Percentiles rank a stretch among this genome's conserved stretches.
phyloP scores from a whole-genome alignment of 257 asterid genomes.

The Haberlea rhodopensis region DNA sequence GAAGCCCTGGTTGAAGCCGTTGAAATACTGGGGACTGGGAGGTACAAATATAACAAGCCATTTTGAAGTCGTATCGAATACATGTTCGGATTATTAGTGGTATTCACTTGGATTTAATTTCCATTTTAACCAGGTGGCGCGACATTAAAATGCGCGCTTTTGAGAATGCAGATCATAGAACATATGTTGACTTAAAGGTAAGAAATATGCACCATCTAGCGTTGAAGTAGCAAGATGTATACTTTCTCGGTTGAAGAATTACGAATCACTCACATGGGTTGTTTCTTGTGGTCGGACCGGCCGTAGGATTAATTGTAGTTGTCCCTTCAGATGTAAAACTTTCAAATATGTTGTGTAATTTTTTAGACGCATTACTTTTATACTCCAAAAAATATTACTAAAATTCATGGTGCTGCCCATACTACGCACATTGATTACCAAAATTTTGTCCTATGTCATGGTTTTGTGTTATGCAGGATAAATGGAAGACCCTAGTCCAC shows the following conservation, averaged over 20 bases:
- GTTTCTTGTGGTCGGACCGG: not conserved
- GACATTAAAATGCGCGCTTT: conserved; percentile 89
- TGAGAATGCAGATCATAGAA: conserved; percentile 87
- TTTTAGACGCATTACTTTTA: not conserved
- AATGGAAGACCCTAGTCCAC: conserved; percentile 91
- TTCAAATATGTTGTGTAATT: too few species aligned
- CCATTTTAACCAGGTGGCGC: conserved; percentile 79
- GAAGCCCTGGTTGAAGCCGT: conserved; percentile 95
- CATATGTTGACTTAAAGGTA: conserved; percentile 94
- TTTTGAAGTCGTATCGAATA: not conserved
- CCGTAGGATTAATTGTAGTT: not conserved
- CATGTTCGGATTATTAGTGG: not conserved
- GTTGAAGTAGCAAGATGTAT: not conserved
- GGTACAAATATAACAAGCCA: conserved; percentile 37
- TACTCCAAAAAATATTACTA: not conserved
- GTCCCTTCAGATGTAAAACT: not conserved
- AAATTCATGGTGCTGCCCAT: not conserved
- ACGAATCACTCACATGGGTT: conserved; percentile 32
- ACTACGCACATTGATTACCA: not conserved
- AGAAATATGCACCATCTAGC: conserved; percentile 12
- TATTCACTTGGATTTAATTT: not conserved
- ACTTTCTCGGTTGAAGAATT: not conserved
- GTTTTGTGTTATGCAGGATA: conserved; percentile 48
- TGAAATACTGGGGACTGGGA: conserved; percentile 91
- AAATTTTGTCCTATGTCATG: not conserved